Conservation (phyloP, 2,329 filamentous ascomycete genomes). For the Xylariaceae sp. region DNA sequence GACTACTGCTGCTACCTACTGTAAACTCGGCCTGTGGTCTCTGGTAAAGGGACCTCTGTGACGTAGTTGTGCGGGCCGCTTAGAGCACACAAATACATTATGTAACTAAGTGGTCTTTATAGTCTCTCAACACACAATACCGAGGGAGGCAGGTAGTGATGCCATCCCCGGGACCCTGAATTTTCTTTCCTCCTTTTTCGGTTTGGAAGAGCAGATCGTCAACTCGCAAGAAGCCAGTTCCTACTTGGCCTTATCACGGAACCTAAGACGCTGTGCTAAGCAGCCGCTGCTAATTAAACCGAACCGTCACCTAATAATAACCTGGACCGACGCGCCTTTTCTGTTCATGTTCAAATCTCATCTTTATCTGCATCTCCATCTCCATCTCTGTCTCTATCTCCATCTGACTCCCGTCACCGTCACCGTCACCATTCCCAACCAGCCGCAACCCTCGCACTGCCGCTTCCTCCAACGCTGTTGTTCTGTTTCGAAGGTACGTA, state of each 20-base stretch:
- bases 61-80: slow-evolving; percentile 19
- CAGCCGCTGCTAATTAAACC: neutral
- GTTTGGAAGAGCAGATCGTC: neutral
- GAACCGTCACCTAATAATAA: neutral
- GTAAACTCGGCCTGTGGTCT: neutral
- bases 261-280: neutral
- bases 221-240: neutral
- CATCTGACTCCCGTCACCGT: neutral
- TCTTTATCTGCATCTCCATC: neutral
- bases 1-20: neutral
- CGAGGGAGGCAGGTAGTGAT: slow-evolving; percentile 13
- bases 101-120: slow-evolving; percentile 2
- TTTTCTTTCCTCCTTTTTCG: neutral
- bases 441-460: slow-evolving; percentile 11
- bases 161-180: slow-evolving; percentile 9
- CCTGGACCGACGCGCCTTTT: neutral
- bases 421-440: neutral
- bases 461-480: slow-evolving; percentile 11
- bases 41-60: slow-evolving; percentile 7
- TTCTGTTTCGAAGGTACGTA: slow-evolving; percentile 8
- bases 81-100: slow-evolving; percentile 15
- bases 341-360: neutral
- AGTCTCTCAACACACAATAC: slow-evolving; percentile 10
- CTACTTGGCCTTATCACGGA: neutral
- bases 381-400: neutral